Evolutionary conservation across 768 basidiomycete species (phyloP), one percentile per base, ranked within the genome.

Genomic region (Tylopilus intermedius): DNA sequence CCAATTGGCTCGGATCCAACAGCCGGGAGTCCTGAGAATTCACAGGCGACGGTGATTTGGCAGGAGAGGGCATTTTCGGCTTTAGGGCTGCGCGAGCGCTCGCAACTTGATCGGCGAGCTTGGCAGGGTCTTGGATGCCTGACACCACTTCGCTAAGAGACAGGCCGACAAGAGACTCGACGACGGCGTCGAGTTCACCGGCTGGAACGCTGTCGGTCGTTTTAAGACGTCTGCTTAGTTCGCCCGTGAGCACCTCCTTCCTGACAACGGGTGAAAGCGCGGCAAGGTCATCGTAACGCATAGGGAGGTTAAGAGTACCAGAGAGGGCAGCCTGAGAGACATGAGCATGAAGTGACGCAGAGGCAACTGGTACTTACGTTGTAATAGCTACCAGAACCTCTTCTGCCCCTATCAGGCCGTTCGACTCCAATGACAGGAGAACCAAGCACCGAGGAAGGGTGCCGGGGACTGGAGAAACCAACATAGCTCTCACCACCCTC

Each of bases 351-450:
- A 53, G 7, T n/a, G 37, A 47, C 50, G 53, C 30, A 40, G 47
- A 30, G 30, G 18, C 37, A 29, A 45, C 35, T 21, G 22, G 21
- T 22, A 58, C 79, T 54, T 61, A 90, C 90, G 62, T 88, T 86
- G 61, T 86, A 93, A 67, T 92, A 93, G 63, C 90, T 92, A 5
- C 89, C 91, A 38, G 87, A 89, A 21, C 89, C 86, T 62, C 91
- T 76, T 53, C 91, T 77, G 18, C 80, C 80, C 56, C 87, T 76
- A 39, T 90, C 67, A 82, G 40, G 79, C 68, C 47, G 84, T 33
- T 88, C 85, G 48, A 73, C 74, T 53, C 66, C 68, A 49, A 75
- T 71, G 43, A 79, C 75, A 21, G 82, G 82, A n/a, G 83, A 84
- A 3, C 77, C 80, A 18, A 88, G 72, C 3, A 66, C 65, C 13